A percentile compares a stretch with the other conserved stretches of the same genome.
Conservation (phyloP, 202 grass and related monocot genomes). For the Schoenoplectus triqueter region DNA sequence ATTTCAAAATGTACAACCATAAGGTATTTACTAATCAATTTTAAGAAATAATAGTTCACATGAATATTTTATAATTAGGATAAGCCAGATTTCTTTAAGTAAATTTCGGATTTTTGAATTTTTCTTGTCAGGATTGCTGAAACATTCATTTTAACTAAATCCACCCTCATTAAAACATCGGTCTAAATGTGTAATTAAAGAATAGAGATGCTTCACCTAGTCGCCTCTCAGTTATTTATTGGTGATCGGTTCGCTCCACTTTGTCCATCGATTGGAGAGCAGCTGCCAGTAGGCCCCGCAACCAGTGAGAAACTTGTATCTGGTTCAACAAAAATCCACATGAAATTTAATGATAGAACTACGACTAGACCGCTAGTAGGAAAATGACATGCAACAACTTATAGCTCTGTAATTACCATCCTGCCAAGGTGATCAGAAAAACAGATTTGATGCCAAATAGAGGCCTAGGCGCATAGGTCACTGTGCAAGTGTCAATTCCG, state of each 20-base stretch:
- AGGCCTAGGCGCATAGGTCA: conserved; percentile 14
- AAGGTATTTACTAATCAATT: too few species aligned
- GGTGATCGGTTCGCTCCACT: too few species aligned
- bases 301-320: not conserved
- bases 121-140: too few species aligned
- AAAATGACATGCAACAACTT: conserved; percentile 43
- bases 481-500: conserved; percentile 34
- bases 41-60: too few species aligned
- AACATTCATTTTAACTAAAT: too few species aligned
- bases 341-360: conserved; percentile 26
- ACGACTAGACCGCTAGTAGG: not conserved
- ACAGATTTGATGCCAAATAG: conserved; percentile 31
- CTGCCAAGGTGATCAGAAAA: not conserved
- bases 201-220: too few species aligned
- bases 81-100: too few species aligned
- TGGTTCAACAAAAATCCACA: not conserved
- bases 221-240: not conserved
- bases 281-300: not conserved
- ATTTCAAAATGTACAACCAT: too few species aligned
- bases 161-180: too few species aligned
- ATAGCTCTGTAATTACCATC: not conserved
- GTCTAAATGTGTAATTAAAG: too few species aligned
- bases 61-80: too few species aligned
- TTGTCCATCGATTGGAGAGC: not conserved
- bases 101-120: too few species aligned